Base-by-base conservation (phyloP, 1,139 yeast genomes). In the Yamadazyma dushanensis region DNA sequence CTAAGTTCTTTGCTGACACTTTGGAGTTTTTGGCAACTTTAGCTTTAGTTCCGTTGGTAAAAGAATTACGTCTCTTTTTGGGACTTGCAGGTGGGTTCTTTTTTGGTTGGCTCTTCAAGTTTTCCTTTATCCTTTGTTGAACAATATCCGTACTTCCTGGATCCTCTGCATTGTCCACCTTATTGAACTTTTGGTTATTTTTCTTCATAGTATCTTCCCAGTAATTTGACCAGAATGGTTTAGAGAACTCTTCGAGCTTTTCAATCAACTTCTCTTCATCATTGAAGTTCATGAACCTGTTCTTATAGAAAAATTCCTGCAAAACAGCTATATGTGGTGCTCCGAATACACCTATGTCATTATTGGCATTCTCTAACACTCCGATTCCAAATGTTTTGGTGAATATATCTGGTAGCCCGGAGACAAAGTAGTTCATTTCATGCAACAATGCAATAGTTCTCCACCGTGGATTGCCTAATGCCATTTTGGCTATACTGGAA, bases 361-460 rank as follows among this genome's bases (percentile, higher is more conserved):
- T 50, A 6, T 47, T 54, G 4, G 43, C 23, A 25, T 34, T 34
- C 3, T 39, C 43, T 40, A 63, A 29, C 2, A 54, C 51, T 0
- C 79, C 78, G 14, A 70, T 66, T 0, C 79, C 74, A 47, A 69
- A 74, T 11, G 59, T 53, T 14, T 57, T 52, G 6, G 65, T 57
- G 34, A 73, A 70, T 0, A 51, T 37, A 10, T 56, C 56, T 0
- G 80, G 76, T 5, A 80, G 45, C 3, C 70, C 70, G 1, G 56
- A 27, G 2, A 79, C 61, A 47, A 61, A 79, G 43, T 74, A 79
- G 26, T 70, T 70, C 84, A 81, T 80, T 53, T 81, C 88, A 53
- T 82, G 88, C 16, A 76, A 55, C 8, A 72, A 58, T 1, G 83
- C 68, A 2, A 71, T 65, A 0, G 78, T 66, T 49, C 77, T 63